These are phyloP conservation scores for Lachancea meyersii DNA, from an alignment of 805 yeast species.

Conservation along the genomic window DNA sequence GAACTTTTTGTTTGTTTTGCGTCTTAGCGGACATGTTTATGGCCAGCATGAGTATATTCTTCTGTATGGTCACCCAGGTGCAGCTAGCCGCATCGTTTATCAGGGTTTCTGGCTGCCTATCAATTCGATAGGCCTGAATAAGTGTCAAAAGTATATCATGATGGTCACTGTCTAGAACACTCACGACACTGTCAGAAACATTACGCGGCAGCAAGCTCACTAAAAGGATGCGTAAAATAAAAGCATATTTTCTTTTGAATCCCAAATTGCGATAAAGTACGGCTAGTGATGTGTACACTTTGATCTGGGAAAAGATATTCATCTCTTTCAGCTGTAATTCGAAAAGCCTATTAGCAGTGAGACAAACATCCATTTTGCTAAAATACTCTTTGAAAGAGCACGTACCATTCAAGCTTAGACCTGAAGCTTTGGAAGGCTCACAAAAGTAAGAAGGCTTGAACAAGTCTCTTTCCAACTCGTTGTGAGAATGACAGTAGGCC, in stretches of 20 bases:
- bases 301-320: constrained; percentile 47
- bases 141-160: constrained; percentile 43
- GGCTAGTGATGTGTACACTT: constrained; percentile 61
- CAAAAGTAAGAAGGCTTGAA: not conserved
- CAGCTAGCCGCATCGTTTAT: constrained; percentile 26
- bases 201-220: constrained; percentile 39
- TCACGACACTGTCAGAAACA: not conserved
- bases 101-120: constrained; percentile 31
- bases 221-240: constrained; percentile 61
- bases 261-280: constrained; percentile 56
- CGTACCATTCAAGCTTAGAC: not conserved
- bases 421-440: not conserved
- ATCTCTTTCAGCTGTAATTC: constrained; percentile 41
- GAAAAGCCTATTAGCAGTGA: constrained; percentile 42
- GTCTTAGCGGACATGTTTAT: constrained; percentile 48
- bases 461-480: constrained; percentile 23
- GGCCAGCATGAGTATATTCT: constrained; percentile 47
- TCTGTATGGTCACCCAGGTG: constrained; percentile 54
- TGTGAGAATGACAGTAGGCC: constrained; percentile 42
- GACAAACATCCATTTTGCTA: constrained; percentile 41
- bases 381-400: constrained; percentile 15
- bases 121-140: constrained; percentile 49
- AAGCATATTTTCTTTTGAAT: constrained; percentile 59
- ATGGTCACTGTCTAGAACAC: constrained; percentile 30
- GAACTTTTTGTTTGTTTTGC: constrained; percentile 39